Percentiles rank a stretch among this genome's conserved stretches.
phyloP scores from a whole-genome alignment of 345 rosid genomes.

The Heritiera fomes region DNA sequence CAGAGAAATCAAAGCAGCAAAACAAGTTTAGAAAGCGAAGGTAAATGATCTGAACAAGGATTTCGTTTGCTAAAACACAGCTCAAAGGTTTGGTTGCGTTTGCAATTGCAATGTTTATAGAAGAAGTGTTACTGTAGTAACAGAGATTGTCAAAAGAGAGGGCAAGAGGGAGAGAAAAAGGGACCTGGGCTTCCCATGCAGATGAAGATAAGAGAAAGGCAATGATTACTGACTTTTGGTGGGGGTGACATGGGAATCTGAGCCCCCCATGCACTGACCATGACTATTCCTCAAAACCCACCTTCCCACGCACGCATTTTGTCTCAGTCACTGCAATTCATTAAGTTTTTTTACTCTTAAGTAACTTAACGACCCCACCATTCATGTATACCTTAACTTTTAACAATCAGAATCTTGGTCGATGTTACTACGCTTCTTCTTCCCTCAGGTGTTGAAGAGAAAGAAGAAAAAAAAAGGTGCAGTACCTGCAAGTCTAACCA shows the following conservation, averaged over 20 bases:
- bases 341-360: background rate
- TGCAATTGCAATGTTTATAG: background rate
- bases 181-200: constrained; percentile 9
- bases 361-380: background rate
- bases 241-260: constrained; percentile 2
- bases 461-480: background rate
- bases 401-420: background rate
- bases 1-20: background rate
- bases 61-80: background rate
- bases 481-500: background rate
- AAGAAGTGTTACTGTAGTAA: background rate
- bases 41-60: background rate
- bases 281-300: constrained; percentile 23
- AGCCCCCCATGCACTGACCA: constrained; percentile 23
- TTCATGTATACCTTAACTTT: background rate
- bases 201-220: constrained; percentile 15
- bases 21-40: background rate
- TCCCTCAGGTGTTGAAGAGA: background rate
- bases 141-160: background rate
- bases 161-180: background rate
- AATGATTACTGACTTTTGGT: constrained; percentile 16
- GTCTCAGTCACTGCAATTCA: background rate
- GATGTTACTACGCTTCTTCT: background rate
- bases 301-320: constrained; percentile 9
- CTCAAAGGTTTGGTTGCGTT: background rate